These are phyloP conservation scores for Flueggea neowawraea DNA, from an alignment of 441 rosid species.

Conservation along the genomic window DNA sequence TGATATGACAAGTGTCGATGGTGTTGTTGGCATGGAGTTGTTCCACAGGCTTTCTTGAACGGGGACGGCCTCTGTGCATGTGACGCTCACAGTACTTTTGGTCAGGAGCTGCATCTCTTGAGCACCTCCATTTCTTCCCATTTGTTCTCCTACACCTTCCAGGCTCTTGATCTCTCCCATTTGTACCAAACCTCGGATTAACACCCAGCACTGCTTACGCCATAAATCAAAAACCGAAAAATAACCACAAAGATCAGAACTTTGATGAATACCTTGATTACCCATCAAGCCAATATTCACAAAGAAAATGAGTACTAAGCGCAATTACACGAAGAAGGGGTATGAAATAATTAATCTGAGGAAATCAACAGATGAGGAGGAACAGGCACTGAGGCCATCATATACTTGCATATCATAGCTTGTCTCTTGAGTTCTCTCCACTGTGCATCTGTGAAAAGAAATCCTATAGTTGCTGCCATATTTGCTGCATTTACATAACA, in stretches of 20 bases:
- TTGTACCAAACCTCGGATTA: background rate
- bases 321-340: no score
- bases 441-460: constrained; percentile 15
- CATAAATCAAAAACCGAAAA: background rate
- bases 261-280: no score
- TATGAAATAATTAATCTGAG: background rate
- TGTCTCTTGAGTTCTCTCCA: constrained; percentile 20
- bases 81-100: constrained; percentile 24
- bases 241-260: constrained; percentile 1
- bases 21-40: constrained; percentile 20
- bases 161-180: constrained; percentile 14
- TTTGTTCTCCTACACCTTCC: constrained; percentile 18
- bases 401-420: constrained; percentile 17
- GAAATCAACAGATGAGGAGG: constrained; percentile 13
- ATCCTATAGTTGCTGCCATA: constrained; percentile 6
- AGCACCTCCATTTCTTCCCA: constrained; percentile 25
- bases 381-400: constrained; percentile 13
- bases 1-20: constrained; percentile 13
- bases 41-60: constrained; percentile 57
- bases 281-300: no score
- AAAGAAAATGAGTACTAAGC: no score
- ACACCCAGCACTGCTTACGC: no score
- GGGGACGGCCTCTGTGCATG: constrained; percentile 21
- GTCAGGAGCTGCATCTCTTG: constrained; percentile 15
- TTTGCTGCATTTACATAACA: background rate